Conservation (phyloP, 345 rosid species). For the Eucalyptus fibrosa region DNA sequence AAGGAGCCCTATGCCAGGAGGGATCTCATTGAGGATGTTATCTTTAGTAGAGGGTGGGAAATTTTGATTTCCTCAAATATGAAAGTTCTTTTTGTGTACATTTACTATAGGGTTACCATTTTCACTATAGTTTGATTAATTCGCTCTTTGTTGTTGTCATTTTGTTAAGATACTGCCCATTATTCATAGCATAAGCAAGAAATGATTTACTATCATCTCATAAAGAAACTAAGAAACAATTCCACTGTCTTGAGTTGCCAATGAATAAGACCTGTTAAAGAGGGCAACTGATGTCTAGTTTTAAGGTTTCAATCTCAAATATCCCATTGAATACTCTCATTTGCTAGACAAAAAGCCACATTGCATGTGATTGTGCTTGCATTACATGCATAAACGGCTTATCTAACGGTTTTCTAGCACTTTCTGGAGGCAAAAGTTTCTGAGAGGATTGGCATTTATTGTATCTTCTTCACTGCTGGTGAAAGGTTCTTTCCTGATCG, state of each 20-base stretch:
- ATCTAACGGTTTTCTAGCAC: background rate
- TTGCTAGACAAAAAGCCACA: background rate
- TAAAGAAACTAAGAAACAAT: background rate
- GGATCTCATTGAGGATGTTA: constrained; percentile 53
- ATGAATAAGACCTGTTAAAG: background rate
- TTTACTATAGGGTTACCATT: background rate
- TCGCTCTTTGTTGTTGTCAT: background rate
- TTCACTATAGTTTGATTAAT: background rate
- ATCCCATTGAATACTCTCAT: background rate
- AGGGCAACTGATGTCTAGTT: background rate
- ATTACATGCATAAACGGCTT: background rate
- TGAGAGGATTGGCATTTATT: background rate
- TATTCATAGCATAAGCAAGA: background rate
- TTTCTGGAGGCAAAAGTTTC: background rate
- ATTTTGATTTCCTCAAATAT: background rate
- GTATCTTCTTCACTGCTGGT: background rate
- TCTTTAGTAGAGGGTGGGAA: constrained; percentile 28
- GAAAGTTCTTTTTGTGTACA: background rate
- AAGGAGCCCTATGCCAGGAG: constrained; percentile 31
- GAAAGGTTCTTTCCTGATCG: background rate
- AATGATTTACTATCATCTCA: background rate
- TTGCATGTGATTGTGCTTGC: background rate
- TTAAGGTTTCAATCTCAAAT: background rate
- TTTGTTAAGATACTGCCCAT: background rate
- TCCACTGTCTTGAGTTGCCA: background rate